A percentile compares a stretch with the other conserved stretches of the same genome.
These are phyloP conservation scores for Fusarium torulosum DNA, from an alignment of 2,329 filamentous ascomycete species.

Conservation along the genomic window DNA sequence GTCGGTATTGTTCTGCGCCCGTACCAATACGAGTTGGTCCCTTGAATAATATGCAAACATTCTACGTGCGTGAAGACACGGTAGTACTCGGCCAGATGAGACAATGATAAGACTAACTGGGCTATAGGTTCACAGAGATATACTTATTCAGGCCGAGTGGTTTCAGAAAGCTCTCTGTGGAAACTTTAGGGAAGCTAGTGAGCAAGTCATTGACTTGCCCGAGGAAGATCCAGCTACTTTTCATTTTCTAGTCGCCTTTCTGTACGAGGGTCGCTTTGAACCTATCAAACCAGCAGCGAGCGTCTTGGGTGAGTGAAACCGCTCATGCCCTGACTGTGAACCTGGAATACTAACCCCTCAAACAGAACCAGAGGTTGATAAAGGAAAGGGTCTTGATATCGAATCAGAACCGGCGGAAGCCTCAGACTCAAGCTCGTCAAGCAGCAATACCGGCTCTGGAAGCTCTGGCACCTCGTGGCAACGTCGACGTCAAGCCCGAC, in stretches of 20 bases:
- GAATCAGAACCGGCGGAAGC: constrained; percentile 45
- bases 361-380: constrained; percentile 50
- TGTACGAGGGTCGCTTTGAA: constrained; percentile 62
- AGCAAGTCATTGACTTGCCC: constrained; percentile 62
- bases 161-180: constrained; percentile 64
- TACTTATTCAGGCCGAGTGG: constrained; percentile 62
- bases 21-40: constrained; percentile 60
- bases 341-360: constrained; percentile 17
- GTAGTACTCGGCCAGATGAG: not conserved
- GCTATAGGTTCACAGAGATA: constrained; percentile 60
- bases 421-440: constrained; percentile 52
- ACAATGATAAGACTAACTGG: constrained; percentile 24
- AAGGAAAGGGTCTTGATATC: constrained; percentile 57
- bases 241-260: constrained; percentile 63
- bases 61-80: constrained; percentile 47
- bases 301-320: constrained; percentile 52
- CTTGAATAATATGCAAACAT: constrained; percentile 58
- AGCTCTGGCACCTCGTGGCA: constrained; percentile 42
- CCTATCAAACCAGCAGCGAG: constrained; percentile 60
- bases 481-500: constrained; percentile 32
- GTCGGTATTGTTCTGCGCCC: constrained; percentile 60
- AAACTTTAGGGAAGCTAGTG: constrained; percentile 60
- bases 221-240: constrained; percentile 66
- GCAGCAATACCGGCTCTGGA: constrained; percentile 39
- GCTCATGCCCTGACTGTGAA: not conserved